Conservation (phyloP, 1,284 basidiomycete species). For the Acaromyces ingoldii region DNA sequence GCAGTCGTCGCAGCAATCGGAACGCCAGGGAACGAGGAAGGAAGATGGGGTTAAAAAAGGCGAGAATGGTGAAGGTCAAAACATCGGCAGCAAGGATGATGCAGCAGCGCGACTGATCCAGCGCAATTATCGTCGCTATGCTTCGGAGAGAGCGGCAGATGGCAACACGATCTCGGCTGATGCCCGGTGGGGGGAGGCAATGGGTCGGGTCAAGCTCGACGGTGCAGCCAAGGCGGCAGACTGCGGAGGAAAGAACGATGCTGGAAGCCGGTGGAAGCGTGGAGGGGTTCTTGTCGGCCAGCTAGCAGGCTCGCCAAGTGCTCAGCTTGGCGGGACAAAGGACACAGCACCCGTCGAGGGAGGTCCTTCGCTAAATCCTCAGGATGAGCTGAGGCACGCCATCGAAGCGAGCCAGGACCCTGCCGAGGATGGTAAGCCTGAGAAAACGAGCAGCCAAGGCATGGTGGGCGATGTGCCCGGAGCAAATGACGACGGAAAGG, state of each 20-base stretch:
- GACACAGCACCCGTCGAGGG: conserved; percentile 11
- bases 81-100: conserved; percentile 19
- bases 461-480: conserved; percentile 39
- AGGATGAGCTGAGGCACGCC: conserved; percentile 23
- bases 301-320: conserved; percentile 14
- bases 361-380: conserved; percentile 8
- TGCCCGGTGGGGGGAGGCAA: conserved; percentile 33
- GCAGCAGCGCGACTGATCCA: conserved; percentile 33
- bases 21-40: no score
- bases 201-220: conserved; percentile 26
- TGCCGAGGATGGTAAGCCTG: conserved; percentile 4
- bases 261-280: conserved; percentile 29
- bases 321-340: conserved; percentile 17
- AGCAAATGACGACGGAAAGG: conserved; percentile 30
- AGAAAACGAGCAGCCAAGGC: conserved; percentile 12
- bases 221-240: conserved; percentile 26
- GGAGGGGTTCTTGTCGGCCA: conserved; percentile 35
- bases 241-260: conserved; percentile 21
- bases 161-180: conserved; percentile 35
- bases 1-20: no score
- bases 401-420: conserved; percentile 7
- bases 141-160: conserved; percentile 25
- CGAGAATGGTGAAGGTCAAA: conserved; percentile 4
- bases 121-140: conserved; percentile 37
- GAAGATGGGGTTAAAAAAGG: neutral